phyloP scores from a whole-genome alignment of 495 filamentous ascomycete genomes.

The Amphirosellinia nigrospora region DNA sequence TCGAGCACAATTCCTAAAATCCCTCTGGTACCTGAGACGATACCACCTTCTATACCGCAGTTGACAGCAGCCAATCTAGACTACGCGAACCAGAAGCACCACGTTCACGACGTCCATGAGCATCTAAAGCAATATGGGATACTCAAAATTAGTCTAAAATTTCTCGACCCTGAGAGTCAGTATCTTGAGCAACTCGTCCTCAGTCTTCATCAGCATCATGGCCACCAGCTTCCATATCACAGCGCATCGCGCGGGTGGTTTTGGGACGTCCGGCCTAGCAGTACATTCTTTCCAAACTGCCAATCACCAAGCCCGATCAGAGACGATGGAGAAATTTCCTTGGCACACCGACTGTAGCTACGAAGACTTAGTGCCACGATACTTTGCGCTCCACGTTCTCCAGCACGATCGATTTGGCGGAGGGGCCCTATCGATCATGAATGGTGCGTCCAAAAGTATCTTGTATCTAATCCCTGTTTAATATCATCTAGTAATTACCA shows the following conservation, averaged over 20 bases:
- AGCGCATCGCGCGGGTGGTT: conserved; percentile 47
- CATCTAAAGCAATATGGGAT: conserved; percentile 25
- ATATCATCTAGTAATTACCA: neutral
- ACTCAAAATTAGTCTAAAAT: conserved; percentile 38
- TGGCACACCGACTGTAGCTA: conserved; percentile 36
- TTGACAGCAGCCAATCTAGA: neutral
- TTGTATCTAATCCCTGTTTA: neutral
- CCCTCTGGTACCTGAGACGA: neutral
- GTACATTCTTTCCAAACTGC: conserved; percentile 12
- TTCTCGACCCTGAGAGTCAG: conserved; percentile 34
- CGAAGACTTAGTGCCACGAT: conserved; percentile 27
- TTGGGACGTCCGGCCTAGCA: conserved; percentile 44
- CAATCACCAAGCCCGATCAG: conserved; percentile 29
- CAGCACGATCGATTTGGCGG: conserved; percentile 46
- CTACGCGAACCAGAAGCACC: neutral
- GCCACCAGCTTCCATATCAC: conserved; percentile 42
- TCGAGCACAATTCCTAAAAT: neutral
- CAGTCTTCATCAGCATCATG: conserved; percentile 37
- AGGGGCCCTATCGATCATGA: conserved; percentile 46
- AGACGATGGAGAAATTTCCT: conserved; percentile 31
- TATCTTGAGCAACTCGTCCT: conserved; percentile 41
- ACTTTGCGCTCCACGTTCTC: conserved; percentile 44
- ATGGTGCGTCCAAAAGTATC: neutral
- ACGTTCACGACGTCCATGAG: neutral
- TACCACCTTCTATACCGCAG: neutral